Base-by-base conservation (phyloP, 805 yeast species). In the Blastobotrys peoriensis region DNA sequence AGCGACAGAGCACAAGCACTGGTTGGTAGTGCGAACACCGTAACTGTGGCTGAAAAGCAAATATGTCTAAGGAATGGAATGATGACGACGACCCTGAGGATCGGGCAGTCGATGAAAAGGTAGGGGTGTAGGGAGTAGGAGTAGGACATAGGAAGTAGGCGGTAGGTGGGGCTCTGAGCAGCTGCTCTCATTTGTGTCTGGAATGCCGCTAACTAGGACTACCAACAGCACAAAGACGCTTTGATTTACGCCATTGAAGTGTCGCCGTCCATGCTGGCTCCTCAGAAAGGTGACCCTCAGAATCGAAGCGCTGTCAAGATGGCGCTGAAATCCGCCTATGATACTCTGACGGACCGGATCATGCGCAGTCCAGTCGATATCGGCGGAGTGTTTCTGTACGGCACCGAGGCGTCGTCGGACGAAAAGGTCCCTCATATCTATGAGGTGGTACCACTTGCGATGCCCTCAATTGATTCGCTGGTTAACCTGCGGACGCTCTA, bases 341-440 rank as follows among this genome's bases (percentile, higher is more conserved):
- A 76, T n/a, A 65, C 86, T 28, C 74, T 87, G 64, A 69, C 81
- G 2, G 81, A 78, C 40, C 66, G 86, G 46, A 77, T 83, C 1
- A 77, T 83, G 27, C 71, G 82, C 0, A 63, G 76, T 33, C 86
- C 88, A 1, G 68, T 70, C 37, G 82, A 91, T 1, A 89, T 86
- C 0, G 67, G 86, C 20, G 97, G 96, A 0, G 75, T 88, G 38
- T 76, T 80, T 75, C 57, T 74, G 75, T 61, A 55, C 50, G 41
- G 66, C 43, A 44, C 66, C 10, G 50, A 56, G 21, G 64, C 62
- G 13, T 15, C 37, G n/a, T 37, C 47, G 60, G 65, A n/a, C 51
- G 58, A 13, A 63, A 15, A 8, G 40, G 33, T 8, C n/a, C 40
- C 43, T 21, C 27, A 53, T 37, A 25, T 37, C 13, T 20, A 51